A percentile compares a stretch with the other conserved stretches of the same genome.
Conservation (phyloP, 805 yeast species). For the Barnettozyma botsteinii region DNA sequence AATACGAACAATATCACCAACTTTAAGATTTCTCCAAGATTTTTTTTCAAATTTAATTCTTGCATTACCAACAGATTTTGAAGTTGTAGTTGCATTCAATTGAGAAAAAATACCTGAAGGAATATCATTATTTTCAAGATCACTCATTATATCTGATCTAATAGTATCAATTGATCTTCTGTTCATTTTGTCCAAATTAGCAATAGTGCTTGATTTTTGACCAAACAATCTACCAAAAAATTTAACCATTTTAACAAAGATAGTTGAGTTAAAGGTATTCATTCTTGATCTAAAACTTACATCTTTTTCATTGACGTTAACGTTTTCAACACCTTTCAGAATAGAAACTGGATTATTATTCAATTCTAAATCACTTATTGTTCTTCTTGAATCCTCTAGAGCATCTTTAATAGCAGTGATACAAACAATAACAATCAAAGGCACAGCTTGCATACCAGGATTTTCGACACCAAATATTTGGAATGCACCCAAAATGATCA, state of each 20-base stretch:
- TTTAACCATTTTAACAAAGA: constrained; percentile 21
- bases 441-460: constrained; percentile 72
- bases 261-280: constrained; percentile 44
- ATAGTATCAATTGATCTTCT: constrained; percentile 16
- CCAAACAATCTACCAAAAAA: constrained; percentile 18
- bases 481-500: constrained; percentile 76
- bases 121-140: constrained; percentile 1
- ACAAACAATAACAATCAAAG: constrained; percentile 68
- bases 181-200: constrained; percentile 2
- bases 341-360: constrained; percentile 70
- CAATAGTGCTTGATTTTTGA: constrained; percentile 10
- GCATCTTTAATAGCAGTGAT: constrained; percentile 79
- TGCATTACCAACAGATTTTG: constrained; percentile 3
- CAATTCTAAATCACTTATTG: constrained; percentile 62
- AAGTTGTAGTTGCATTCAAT: constrained; percentile 5
- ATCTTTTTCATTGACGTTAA: constrained; percentile 54
- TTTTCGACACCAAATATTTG: constrained; percentile 74
- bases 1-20: constrained; percentile 70
- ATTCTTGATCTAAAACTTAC: constrained; percentile 46
- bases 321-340: constrained; percentile 46
- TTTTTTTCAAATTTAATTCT: constrained; percentile 28
- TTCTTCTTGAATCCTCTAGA: constrained; percentile 73
- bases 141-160: constrained; percentile 10
- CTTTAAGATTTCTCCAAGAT: constrained; percentile 67
- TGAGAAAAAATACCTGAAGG: constrained; percentile 5